Evolutionary conservation across 768 basidiomycete genomes (phyloP).

Genomic region (Termitomyces heimii): DNA sequence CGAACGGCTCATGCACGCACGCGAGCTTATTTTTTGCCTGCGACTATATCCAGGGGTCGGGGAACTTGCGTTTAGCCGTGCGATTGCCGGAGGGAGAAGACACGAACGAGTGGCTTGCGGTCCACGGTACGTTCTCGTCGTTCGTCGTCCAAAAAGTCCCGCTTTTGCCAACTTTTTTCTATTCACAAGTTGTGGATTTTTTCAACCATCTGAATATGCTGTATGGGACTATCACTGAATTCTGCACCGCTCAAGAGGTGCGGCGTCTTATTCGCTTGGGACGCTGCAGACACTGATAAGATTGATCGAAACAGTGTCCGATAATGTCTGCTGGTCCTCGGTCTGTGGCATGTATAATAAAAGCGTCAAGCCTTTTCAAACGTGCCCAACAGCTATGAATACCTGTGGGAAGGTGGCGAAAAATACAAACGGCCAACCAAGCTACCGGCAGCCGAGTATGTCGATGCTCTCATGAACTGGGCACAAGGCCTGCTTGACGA

Average conservation of each 20-base stretch:
- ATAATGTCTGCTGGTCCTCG: slow-evolving; percentile 95
- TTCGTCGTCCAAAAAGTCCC: too few relatives aligned
- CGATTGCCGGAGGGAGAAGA: slow-evolving; percentile 97
- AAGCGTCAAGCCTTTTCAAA: background rate
- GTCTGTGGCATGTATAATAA: slow-evolving; percentile 32
- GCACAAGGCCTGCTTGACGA: slow-evolving; percentile 90
- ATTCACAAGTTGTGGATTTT: slow-evolving; percentile 83
- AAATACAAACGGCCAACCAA: slow-evolving; percentile 90
- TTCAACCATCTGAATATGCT: slow-evolving; percentile 99
- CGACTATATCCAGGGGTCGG: slow-evolving; percentile 69
- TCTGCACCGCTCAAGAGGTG: slow-evolving; percentile 92
- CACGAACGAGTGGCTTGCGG: slow-evolving; percentile 97
- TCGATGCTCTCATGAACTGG: slow-evolving; percentile 99
- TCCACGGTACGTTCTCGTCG: slow-evolving; percentile 64
- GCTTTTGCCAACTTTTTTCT: too few relatives aligned
- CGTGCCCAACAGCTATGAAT: slow-evolving; percentile 65
- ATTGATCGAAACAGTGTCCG: slow-evolving; percentile 60
- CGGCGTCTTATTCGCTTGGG: slow-evolving; percentile 13
- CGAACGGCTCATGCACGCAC: background rate
- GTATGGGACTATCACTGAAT: slow-evolving; percentile 97
- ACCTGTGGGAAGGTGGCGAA: slow-evolving; percentile 89
- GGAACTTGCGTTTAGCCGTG: slow-evolving; percentile 89
- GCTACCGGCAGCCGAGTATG: slow-evolving; percentile 92
- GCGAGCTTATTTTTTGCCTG: background rate
- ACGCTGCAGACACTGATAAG: background rate